Base-by-base conservation (phyloP, 225 moss, liverwort and hornwort species). In the Bryum argenteum region DNA sequence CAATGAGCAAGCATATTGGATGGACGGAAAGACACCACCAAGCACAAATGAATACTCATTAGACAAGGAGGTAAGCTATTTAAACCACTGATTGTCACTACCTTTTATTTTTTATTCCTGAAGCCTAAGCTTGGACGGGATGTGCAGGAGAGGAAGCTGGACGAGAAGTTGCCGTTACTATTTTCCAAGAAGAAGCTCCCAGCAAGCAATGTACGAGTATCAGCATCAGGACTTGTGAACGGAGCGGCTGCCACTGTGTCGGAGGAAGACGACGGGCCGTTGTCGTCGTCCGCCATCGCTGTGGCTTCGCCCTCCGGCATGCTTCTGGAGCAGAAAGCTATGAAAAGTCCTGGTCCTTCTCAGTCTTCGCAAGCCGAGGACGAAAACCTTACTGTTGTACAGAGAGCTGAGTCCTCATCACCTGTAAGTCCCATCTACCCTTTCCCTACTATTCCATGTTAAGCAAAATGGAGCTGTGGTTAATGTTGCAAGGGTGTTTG, bases 301-400 rank as follows among this genome's bases (percentile, higher is more conserved):
- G 39, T 91, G 26, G 78, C 86, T 11, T 69, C 86, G 6, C 93
- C 95, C 2, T 81, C 82, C 10, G 94, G 87, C 14, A 84, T 71
- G 80, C 84, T 92, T 42, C 44, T 87, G 41, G 87, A 95, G 77
- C 66, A 80, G 81, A 59, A 80, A 41, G 45, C 85, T 9, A 70
- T 89, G 71, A 22, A 61, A 19, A 11, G 33, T 6, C 33, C 55
- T 1, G 67, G 65, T 56, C 28, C 48, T 7, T 1, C 44, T 9
- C 44, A 44, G 2, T 33, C 33, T 33, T 33, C 33, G 5, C 33
- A 33, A 33, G 33, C 33, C 33, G 33, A 6, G 5, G 33, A 33
- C 33, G 33, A 33, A 33, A 33, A 33, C 33, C 33, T 33, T 6
- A 33, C 33, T 33, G 33, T 33, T 33, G 33, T 33, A 33, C 33